Evolutionary conservation across 176 grass and related monocot species (phyloP).

Genomic region (Paspalum notatum): DNA sequence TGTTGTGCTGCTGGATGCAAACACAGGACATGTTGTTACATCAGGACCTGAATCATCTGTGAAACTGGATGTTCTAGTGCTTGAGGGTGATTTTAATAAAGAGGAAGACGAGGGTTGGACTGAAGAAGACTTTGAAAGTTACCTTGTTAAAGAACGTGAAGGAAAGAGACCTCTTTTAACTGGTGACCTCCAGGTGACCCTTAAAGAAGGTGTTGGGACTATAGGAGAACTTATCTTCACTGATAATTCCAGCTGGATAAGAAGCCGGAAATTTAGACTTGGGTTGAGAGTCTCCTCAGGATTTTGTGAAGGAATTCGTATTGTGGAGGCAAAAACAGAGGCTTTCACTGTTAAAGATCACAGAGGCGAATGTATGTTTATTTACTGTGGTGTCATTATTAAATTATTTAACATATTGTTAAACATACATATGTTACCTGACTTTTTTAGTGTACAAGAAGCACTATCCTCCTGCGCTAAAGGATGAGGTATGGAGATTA

Average conservation of each 20-base stretch:
- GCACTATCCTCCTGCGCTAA: constrained; percentile 79
- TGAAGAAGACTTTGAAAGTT: constrained; percentile 76
- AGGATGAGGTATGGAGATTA: constrained; percentile 91
- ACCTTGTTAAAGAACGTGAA: constrained; percentile 85
- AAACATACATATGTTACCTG: constrained; percentile 10
- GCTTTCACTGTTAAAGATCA: constrained; percentile 93
- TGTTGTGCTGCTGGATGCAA: constrained; percentile 74
- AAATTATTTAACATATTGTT: constrained; percentile 31
- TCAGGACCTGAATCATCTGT: constrained; percentile 62
- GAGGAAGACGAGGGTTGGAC: constrained; percentile 87
- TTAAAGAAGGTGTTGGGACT: constrained; percentile 94
- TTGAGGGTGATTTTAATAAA: constrained; percentile 91
- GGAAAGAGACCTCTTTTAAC: constrained; percentile 89
- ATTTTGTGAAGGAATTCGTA: constrained; percentile 67
- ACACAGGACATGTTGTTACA: constrained; percentile 61
- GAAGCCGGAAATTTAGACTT: constrained; percentile 87
- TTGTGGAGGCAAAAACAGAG: constrained; percentile 89
- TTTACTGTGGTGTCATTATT: constrained; percentile 11
- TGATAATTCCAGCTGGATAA: constrained; percentile 93
- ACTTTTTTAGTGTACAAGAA: constrained; percentile 85
- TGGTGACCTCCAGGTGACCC: constrained; percentile 69
- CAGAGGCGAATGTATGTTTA: constrained; percentile 85
- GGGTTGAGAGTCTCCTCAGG: constrained; percentile 69
- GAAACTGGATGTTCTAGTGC: constrained; percentile 80
- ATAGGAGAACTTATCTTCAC: constrained; percentile 87